A percentile compares a stretch with the other conserved stretches of the same genome.
These are phyloP conservation scores for Pythium volutum DNA, from an alignment of 352 stramenopile genomes.

Conservation along the genomic window DNA sequence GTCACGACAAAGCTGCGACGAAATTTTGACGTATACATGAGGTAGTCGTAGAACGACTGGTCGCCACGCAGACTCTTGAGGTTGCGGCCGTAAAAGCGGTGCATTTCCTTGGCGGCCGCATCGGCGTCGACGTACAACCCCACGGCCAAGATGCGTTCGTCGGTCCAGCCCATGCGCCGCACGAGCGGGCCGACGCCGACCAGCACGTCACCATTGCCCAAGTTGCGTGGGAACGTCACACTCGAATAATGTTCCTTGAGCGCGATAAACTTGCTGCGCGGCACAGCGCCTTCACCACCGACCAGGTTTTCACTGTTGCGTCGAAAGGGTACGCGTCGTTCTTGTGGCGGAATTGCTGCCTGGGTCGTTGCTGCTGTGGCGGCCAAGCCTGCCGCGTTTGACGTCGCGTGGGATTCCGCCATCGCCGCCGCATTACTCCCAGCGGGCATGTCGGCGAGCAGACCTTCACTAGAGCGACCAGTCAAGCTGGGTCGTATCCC, in stretches of 20 bases:
- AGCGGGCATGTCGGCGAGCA: not conserved
- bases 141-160: constrained; percentile 77
- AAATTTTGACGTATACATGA: constrained; percentile 58
- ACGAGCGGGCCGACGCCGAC: constrained; percentile 74
- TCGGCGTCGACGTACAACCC: constrained; percentile 78
- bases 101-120: constrained; percentile 46
- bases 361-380: not conserved
- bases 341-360: not conserved
- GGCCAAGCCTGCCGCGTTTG: not conserved
- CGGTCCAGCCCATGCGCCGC: constrained; percentile 76
- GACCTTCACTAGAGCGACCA: constrained; percentile 1
- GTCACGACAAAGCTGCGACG: constrained; percentile 75
- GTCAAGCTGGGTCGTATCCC: not conserved
- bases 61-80: constrained; percentile 70
- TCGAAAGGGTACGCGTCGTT: constrained; percentile 12
- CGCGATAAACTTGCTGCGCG: constrained; percentile 22
- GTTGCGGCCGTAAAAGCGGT: constrained; percentile 48
- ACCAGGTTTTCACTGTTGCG: constrained; percentile 17
- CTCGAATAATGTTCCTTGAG: constrained; percentile 71
- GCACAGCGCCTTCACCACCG: not conserved
- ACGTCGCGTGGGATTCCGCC: not conserved
- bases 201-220: constrained; percentile 72
- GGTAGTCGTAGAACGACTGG: constrained; percentile 68
- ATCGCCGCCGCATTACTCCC: not conserved
- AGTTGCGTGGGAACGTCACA: constrained; percentile 71